Evolutionary conservation across 208 protist genomes (phyloP), one percentile per base, ranked within the genome.

Genomic region (Wallacemonas sp.): DNA sequence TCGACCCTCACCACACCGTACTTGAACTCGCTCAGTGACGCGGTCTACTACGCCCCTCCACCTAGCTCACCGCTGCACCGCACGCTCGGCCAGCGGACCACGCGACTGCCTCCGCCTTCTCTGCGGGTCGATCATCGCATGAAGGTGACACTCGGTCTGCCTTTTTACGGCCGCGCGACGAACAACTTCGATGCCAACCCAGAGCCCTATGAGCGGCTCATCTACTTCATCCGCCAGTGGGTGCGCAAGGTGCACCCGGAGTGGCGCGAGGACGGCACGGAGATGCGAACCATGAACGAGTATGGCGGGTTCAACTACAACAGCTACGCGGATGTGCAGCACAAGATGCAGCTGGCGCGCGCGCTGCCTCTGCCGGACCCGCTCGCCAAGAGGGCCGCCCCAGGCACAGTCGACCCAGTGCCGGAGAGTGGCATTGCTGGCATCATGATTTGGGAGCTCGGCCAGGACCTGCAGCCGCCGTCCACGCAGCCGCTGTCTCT

Each of bases 361-460:
- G n/a, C n/a, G 7, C 46, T 62, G 7, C 45, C 57, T 29, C 64
- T 39, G 11, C 22, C 42, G 8, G 42, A 22, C 38, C n/a, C 11
- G 12, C 14, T 14, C n/a, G 39, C 3, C 16, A 3, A 41, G 44
- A 49, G 44, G 16, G n/a, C 44, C 5, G 16, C 44, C 20, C 44
- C 10, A 22, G 11, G n/a, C 44, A 25, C 44, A 5, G 20, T 31
- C 31, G 31, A 23, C 31, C 7, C 25, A 5, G 23, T 12, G 39
- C 3, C 32, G 14, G 42, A 32, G 25, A 36, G 12, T 10, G 59
- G 66, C 57, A 57, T 89, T 50, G 77, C 54, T 1, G 86, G 86
- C 45, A 72, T 92, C 23, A 92, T 92, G 86, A 77, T 92, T 5
- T 92, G 86, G 86, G 86, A 92, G 70, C 57, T 92, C 23, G 86